Percentiles rank a stretch among this genome's conserved stretches.
Evolutionary conservation across 768 basidiomycete species (phyloP).

Genomic region (Auricularia sp.): DNA sequence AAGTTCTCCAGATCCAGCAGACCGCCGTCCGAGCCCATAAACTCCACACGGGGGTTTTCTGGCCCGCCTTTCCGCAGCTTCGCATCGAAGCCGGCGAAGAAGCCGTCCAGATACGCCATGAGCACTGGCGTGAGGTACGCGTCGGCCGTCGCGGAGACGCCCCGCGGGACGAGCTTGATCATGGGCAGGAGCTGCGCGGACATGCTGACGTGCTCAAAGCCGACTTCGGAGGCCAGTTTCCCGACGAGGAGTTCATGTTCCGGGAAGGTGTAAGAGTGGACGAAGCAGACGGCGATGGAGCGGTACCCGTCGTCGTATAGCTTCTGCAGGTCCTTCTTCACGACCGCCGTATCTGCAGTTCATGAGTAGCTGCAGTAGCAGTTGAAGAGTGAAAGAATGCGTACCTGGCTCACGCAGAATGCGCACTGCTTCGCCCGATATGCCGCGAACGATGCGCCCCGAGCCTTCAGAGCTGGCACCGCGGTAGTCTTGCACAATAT

Average conservation of each 20-base stretch:
- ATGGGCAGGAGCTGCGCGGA: constrained; percentile 82
- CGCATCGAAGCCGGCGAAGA: constrained; percentile 79
- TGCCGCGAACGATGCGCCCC: constrained; percentile 67
- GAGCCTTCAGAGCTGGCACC: constrained; percentile 58
- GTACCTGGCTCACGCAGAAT: constrained; percentile 65
- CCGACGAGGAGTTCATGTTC: constrained; percentile 74
- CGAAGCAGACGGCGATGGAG: constrained; percentile 79
- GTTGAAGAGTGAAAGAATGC: constrained; percentile 8
- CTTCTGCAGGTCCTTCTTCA: constrained; percentile 52
- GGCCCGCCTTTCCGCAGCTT: constrained; percentile 52
- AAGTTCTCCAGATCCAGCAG: constrained; percentile 73
- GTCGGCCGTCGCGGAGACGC: constrained; percentile 85
- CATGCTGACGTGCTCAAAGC: constrained; percentile 85
- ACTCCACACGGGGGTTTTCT: constrained; percentile 56
- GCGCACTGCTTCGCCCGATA: constrained; percentile 84
- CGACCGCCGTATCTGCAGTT: constrained; percentile 35
- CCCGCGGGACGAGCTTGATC: constrained; percentile 94
- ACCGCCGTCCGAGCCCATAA: constrained; percentile 93
- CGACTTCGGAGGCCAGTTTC: constrained; percentile 59
- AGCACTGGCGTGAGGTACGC: constrained; percentile 92
- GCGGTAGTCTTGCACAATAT: constrained; percentile 54
- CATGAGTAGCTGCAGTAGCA: background rate
- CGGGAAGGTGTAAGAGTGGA: constrained; percentile 88
- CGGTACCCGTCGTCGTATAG: constrained; percentile 78
- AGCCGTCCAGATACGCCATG: constrained; percentile 75